Conservation (phyloP, 1,284 basidiomycete genomes). For the Peniophora sp. region DNA sequence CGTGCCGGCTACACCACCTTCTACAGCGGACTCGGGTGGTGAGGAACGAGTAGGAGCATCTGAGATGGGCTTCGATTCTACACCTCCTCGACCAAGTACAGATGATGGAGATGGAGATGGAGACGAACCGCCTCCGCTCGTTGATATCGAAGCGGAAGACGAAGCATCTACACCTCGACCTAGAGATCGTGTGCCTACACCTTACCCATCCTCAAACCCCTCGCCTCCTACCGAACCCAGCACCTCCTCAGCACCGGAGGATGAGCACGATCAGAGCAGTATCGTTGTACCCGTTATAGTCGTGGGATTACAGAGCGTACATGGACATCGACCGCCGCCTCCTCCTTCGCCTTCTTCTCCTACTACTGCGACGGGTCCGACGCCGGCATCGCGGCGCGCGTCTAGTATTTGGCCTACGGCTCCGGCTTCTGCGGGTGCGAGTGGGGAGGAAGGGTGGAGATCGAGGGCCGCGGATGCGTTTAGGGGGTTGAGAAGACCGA, state of each 20-base stretch:
- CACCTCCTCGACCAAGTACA: no score
- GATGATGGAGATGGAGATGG: slow-evolving; percentile 3
- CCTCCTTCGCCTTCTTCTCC: slow-evolving; percentile 12
- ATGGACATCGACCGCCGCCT: slow-evolving; percentile 22
- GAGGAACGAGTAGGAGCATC: background rate
- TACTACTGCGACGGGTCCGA: slow-evolving; percentile 6
- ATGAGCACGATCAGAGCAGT: slow-evolving; percentile 18
- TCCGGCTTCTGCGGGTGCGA: slow-evolving; percentile 13
- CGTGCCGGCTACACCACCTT: background rate
- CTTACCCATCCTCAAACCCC: slow-evolving; percentile 2
- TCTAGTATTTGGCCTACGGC: background rate
- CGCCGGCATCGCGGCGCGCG: slow-evolving; percentile 2
- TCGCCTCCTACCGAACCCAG: slow-evolving; percentile 1
- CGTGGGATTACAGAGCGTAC: slow-evolving; percentile 70
- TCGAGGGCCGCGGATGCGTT: slow-evolving; percentile 42
- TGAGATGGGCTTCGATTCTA: background rate
- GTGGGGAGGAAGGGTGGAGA: slow-evolving; percentile 20
- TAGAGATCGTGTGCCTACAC: slow-evolving; percentile 5
- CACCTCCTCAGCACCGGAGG: slow-evolving; percentile 1
- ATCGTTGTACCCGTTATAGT: slow-evolving; percentile 73
- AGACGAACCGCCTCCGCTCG: slow-evolving; percentile 8
- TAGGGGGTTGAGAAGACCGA: slow-evolving; percentile 35
- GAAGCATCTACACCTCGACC: slow-evolving; percentile 9
- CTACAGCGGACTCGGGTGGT: background rate
- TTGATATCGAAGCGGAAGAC: background rate